These are phyloP conservation scores for Cladophialophora chaetospira DNA, from an alignment of 2,329 filamentous ascomycete genomes.

Conservation along the genomic window DNA sequence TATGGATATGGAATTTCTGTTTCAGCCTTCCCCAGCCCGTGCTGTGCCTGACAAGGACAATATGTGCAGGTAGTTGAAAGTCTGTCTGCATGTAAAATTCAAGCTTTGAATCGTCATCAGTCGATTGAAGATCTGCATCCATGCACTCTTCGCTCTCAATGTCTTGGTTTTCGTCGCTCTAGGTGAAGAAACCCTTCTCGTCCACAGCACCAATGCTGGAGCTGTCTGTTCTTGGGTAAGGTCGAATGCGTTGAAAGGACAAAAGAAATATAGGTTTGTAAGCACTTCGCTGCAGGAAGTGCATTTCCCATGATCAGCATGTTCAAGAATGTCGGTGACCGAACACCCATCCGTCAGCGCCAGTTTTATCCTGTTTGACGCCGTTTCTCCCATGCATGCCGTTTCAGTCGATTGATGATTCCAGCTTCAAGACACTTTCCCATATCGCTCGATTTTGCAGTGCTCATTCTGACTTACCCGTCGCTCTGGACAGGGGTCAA, in stretches of 20 bases:
- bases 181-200: background rate
- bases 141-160: background rate
- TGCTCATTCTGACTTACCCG: conserved; percentile 8
- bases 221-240: background rate
- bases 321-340: conserved; percentile 9
- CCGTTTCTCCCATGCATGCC: conserved; percentile 23
- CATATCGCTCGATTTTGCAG: conserved; percentile 17
- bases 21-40: background rate
- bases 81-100: conserved; percentile 19
- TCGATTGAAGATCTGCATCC: conserved; percentile 2
- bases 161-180: background rate
- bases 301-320: conserved; percentile 2
- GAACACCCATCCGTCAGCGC: conserved; percentile 8
- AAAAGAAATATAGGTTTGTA: conserved; percentile 17
- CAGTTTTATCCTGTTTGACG: conserved; percentile 19
- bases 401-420: conserved; percentile 14
- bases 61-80: conserved; percentile 21
- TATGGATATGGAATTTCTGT: conserved; percentile 14
- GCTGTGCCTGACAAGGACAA: conserved; percentile 9
- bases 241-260: background rate
- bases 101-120: conserved; percentile 1
- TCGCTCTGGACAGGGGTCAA: conserved; percentile 17
- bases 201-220: background rate
- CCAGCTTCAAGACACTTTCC: conserved; percentile 16
- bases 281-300: background rate